A percentile compares a stretch with the other conserved stretches of the same genome.
These are phyloP conservation scores for Trichoderma sp. DNA, from an alignment of 2,329 filamentous ascomycete genomes.

Conservation along the genomic window DNA sequence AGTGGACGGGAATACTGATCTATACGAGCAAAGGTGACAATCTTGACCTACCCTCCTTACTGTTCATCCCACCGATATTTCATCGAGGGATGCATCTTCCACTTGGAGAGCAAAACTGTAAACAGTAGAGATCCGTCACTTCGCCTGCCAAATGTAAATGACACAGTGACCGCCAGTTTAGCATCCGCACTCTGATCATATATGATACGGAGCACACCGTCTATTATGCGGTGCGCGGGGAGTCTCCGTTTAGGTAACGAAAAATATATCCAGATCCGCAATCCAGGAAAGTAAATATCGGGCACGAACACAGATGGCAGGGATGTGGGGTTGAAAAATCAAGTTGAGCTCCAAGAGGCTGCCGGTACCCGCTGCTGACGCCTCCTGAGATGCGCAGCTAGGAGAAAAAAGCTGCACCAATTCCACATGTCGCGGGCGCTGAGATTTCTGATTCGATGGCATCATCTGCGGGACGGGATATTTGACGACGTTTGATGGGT, in stretches of 20 bases:
- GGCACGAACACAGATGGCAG: constrained; percentile 2
- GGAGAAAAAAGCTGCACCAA: neutral
- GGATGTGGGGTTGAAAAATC: constrained; percentile 7
- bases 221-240: neutral
- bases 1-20: neutral
- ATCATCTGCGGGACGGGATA: constrained; percentile 3
- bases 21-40: neutral
- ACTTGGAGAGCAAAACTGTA: neutral
- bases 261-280: constrained; percentile 12
- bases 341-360: constrained; percentile 1
- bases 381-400: constrained; percentile 18
- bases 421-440: constrained; percentile 3
- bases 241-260: neutral
- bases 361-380: constrained; percentile 16
- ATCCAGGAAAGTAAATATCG: neutral
- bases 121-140: neutral
- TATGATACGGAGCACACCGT: constrained; percentile 3
- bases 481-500: neutral
- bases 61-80: neutral
- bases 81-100: neutral
- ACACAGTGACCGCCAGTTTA: constrained; percentile 13
- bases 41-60: neutral
- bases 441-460: constrained; percentile 15
- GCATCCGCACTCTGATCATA: neutral
- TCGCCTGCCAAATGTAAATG: neutral